Evolutionary conservation across 768 basidiomycete genomes (phyloP).

Genomic region (Amanita thiersii): DNA sequence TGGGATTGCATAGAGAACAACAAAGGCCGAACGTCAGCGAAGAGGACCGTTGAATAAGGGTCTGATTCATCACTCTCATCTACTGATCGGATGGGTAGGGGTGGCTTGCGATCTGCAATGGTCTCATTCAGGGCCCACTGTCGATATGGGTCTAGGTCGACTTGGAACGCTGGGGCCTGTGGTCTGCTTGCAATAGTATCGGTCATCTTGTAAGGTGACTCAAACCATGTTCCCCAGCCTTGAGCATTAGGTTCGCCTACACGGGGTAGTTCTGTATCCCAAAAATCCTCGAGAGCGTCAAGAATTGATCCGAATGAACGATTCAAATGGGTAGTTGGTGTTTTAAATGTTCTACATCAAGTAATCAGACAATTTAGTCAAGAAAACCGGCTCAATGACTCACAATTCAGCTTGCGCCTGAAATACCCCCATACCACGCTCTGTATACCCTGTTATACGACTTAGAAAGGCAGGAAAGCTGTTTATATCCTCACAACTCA

Average conservation of each 20-base stretch:
- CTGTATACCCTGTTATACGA: conserved; percentile 49
- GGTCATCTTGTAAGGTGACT: conserved; percentile 30
- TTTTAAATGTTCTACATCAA: conserved; percentile 44
- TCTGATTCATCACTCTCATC: conserved; percentile 45
- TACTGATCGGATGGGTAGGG: conserved; percentile 46
- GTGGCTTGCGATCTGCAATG: conserved; percentile 31
- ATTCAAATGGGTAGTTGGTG: conserved; percentile 36
- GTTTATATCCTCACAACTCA: conserved; percentile 17
- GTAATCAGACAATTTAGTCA: conserved; percentile 5
- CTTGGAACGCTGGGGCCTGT: conserved; percentile 6
- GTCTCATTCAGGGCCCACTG: conserved; percentile 58
- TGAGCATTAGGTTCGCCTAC: conserved; percentile 55
- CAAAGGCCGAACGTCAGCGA: conserved; percentile 59
- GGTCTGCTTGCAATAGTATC: background rate
- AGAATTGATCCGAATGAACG: conserved; percentile 41
- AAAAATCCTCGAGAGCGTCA: conserved; percentile 66
- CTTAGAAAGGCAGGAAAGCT: conserved; percentile 8
- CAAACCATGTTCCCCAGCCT: conserved; percentile 65
- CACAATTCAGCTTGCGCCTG: conserved; percentile 84
- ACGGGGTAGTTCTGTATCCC: conserved; percentile 80
- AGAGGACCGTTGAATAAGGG: conserved; percentile 66
- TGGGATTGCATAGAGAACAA: conserved; percentile 39
- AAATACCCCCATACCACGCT: conserved; percentile 70
- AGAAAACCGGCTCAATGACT: conserved; percentile 15
- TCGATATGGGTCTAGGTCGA: conserved; percentile 52